These are phyloP conservation scores for Fusarium subglutinans DNA, from an alignment of 2,329 filamentous ascomycete species.

Conservation along the genomic window DNA sequence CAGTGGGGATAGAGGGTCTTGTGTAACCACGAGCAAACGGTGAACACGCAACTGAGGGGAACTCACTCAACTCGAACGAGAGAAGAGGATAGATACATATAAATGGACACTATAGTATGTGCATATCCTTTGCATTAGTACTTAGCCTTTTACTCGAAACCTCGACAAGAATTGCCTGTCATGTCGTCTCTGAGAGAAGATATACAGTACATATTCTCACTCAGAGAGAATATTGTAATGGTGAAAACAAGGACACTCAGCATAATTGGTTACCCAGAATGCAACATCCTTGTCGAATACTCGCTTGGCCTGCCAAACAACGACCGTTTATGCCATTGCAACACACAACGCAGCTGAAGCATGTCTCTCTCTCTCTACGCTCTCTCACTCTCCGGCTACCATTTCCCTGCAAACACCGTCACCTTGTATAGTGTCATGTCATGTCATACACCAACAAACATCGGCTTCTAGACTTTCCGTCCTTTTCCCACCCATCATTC, in stretches of 20 bases:
- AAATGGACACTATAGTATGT: neutral
- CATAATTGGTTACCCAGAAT: constrained; percentile 35
- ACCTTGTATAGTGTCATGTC: neutral
- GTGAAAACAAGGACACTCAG: constrained; percentile 23
- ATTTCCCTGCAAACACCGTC: constrained; percentile 1
- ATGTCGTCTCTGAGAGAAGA: neutral
- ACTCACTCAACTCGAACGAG: neutral
- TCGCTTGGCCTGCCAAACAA: constrained; percentile 43
- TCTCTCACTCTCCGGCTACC: neutral
- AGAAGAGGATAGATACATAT: neutral
- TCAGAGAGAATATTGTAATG: constrained; percentile 5
- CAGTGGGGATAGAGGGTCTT: constrained; percentile 10
- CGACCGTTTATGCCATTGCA: constrained; percentile 7
- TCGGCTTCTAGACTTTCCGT: neutral
- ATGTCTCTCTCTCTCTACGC: neutral
- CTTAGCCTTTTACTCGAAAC: neutral
- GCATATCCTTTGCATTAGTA: neutral
- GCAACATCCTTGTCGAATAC: constrained; percentile 21
- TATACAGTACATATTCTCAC: neutral
- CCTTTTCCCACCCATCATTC: neutral
- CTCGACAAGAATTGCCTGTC: constrained; percentile 16
- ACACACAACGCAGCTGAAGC: constrained; percentile 7
- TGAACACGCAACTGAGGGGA: neutral
- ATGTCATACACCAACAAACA: neutral
- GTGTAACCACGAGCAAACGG: constrained; percentile 28